phyloP scores from a whole-genome alignment of 2,329 filamentous ascomycete species.

The Celoporthe dispersa region DNA sequence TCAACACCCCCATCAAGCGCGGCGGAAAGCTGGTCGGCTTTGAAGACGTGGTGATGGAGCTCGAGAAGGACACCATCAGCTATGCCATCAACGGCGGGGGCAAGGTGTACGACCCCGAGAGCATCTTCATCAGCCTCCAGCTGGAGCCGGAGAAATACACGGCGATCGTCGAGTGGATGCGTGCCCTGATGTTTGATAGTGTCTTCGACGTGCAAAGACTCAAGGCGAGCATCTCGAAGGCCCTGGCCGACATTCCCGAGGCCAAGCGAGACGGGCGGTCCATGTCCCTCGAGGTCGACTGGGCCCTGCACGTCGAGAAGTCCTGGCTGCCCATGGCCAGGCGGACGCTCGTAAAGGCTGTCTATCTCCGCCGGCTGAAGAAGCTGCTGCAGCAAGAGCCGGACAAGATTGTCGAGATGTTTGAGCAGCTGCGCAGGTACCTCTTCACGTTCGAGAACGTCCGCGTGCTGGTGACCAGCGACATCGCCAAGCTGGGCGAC shows the following conservation, averaged over 20 bases:
- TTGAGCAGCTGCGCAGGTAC: conserved; percentile 74
- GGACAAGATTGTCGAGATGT: conserved; percentile 73
- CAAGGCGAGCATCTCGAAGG: conserved; percentile 72
- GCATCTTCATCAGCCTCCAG: conserved; percentile 80
- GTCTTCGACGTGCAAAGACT: conserved; percentile 77
- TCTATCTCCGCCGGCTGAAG: conserved; percentile 85
- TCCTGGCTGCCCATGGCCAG: conserved; percentile 78
- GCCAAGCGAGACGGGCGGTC: conserved; percentile 81
- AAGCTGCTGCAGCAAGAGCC: conserved; percentile 80
- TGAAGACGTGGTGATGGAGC: conserved; percentile 86
- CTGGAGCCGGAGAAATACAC: conserved; percentile 88
- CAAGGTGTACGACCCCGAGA: conserved; percentile 77
- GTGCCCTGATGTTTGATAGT: conserved; percentile 83
- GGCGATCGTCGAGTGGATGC: conserved; percentile 81
- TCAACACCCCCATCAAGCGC: conserved; percentile 83
- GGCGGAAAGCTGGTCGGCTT: conserved; percentile 81
- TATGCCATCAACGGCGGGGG: conserved; percentile 75
- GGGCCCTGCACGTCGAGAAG: conserved; percentile 79
- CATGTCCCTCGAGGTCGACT: conserved; percentile 69
- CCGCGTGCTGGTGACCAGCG: conserved; percentile 80
- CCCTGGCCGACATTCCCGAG: conserved; percentile 90
- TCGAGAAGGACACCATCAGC: conserved; percentile 89
- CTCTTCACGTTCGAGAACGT: conserved; percentile 87
- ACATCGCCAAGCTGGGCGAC: conserved; percentile 72
- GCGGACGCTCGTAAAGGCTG: conserved; percentile 81